A percentile compares a stretch with the other conserved stretches of the same genome.
These are phyloP conservation scores for Fusarium sp. DNA, from an alignment of 2,329 filamentous ascomycete species.

Conservation along the genomic window DNA sequence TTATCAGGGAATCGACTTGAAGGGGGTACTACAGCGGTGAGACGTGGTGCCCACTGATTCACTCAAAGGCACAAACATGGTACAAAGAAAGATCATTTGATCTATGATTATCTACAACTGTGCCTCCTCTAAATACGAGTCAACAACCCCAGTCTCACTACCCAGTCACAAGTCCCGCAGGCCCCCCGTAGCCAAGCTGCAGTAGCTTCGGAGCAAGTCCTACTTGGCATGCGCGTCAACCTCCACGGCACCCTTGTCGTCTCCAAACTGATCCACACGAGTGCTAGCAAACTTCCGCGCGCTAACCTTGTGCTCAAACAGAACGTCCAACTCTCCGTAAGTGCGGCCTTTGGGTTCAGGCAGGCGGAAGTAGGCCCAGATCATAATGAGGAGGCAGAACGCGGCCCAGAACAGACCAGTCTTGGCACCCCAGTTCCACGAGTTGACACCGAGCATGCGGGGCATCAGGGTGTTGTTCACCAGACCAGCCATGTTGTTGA, in stretches of 20 bases:
- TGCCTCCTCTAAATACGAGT: not conserved
- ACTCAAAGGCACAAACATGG: not conserved
- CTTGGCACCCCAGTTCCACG: conserved; percentile 61
- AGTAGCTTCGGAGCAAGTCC: not conserved
- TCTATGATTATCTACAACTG: not conserved
- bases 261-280: conserved; percentile 34
- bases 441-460: conserved; percentile 56
- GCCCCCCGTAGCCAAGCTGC: not conserved
- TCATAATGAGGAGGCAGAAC: conserved; percentile 54
- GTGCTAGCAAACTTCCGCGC: conserved; percentile 54
- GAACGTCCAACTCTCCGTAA: conserved; percentile 65
- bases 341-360: conserved; percentile 66
- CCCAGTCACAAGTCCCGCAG: not conserved
- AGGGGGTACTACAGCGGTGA: not conserved
- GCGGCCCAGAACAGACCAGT: conserved; percentile 60
- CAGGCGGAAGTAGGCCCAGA: conserved; percentile 64
- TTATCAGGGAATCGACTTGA: not conserved
- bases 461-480: conserved; percentile 59
- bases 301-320: conserved; percentile 61
- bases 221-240: conserved; percentile 18
- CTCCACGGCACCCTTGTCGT: conserved; percentile 32
- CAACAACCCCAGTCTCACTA: not conserved
- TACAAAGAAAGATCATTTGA: not conserved
- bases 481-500: conserved; percentile 63
- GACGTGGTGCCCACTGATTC: not conserved